Evolutionary conservation across 2,329 filamentous ascomycete species (phyloP).

Genomic region (Aureobasidium pullulans): DNA sequence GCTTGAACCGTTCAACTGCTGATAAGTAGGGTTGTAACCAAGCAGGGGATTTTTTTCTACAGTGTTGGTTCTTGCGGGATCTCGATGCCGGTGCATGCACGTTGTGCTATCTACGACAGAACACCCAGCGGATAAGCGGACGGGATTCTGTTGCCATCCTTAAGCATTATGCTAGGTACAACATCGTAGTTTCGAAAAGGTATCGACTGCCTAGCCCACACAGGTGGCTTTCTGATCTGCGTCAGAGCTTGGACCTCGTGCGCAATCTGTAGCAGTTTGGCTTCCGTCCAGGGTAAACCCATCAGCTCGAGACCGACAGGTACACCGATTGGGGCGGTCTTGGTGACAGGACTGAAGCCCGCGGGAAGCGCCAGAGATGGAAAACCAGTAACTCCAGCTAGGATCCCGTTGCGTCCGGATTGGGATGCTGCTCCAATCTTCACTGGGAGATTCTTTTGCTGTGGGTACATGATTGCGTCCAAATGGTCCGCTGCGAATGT

Average conservation of each 20-base stretch:
- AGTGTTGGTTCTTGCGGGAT: background rate
- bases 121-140: slow-evolving; percentile 42
- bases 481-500: slow-evolving; percentile 46
- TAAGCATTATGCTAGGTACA: slow-evolving; percentile 40
- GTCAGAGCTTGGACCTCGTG: slow-evolving; percentile 41
- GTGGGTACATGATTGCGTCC: slow-evolving; percentile 56
- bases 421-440: slow-evolving; percentile 50
- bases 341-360: slow-evolving; percentile 44
- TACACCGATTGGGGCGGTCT: slow-evolving; percentile 48
- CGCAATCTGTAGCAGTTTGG: slow-evolving; percentile 47
- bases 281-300: slow-evolving; percentile 50
- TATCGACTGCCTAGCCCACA: slow-evolving; percentile 36
- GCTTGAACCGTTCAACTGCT: background rate
- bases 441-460: slow-evolving; percentile 58
- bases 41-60: background rate
- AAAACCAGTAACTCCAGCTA: slow-evolving; percentile 47
- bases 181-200: slow-evolving; percentile 31
- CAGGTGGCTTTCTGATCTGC: slow-evolving; percentile 41
- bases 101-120: slow-evolving; percentile 11
- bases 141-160: slow-evolving; percentile 34
- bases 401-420: slow-evolving; percentile 51
- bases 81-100: background rate
- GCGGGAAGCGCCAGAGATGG: slow-evolving; percentile 48
- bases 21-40: background rate
- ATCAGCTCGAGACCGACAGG: slow-evolving; percentile 60